phyloP scores from a whole-genome alignment of 1,139 yeast genomes.

The Protomyces arabidopsidicola region DNA sequence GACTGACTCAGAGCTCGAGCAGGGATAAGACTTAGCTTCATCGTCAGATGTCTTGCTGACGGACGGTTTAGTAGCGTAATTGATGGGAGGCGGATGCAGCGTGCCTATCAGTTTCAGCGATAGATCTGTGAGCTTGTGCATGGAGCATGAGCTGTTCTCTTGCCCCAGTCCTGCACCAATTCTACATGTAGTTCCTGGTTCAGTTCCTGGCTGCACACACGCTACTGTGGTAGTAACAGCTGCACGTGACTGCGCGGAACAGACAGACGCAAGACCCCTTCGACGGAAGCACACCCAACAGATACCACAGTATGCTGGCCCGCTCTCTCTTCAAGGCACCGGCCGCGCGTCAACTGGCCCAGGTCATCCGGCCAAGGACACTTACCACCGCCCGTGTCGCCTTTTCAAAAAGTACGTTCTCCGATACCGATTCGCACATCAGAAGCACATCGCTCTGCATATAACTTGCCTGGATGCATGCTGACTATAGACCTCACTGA shows the following conservation, averaged over 20 bases:
- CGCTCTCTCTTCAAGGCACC: not conserved
- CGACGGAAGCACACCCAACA: too few relatives aligned
- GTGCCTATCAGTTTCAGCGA: not conserved
- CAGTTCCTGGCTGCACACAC: too few relatives aligned
- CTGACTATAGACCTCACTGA: slow-evolving; percentile 50
- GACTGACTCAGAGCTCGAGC: not conserved
- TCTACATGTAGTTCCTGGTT: too few relatives aligned
- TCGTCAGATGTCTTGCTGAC: not conserved
- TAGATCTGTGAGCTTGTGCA: not conserved
- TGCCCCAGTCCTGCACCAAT: not conserved
- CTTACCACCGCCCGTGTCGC: not conserved
- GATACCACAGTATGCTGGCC: not conserved
- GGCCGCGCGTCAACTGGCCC: not conserved
- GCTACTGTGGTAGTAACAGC: too few relatives aligned
- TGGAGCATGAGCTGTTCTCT: not conserved
- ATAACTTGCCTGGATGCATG: not conserved
- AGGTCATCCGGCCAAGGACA: not conserved
- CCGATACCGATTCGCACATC: too few relatives aligned
- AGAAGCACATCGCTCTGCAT: too few relatives aligned
- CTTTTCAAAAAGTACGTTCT: not conserved
- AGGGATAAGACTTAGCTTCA: not conserved
- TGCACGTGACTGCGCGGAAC: too few relatives aligned
- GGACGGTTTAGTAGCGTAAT: slow-evolving; percentile 17
- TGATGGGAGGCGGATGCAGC: slow-evolving; percentile 5
- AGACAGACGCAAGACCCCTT: too few relatives aligned